Evolutionary conservation across 352 stramenopile species (phyloP).

Genomic region (Pythium phragmiticola): DNA sequence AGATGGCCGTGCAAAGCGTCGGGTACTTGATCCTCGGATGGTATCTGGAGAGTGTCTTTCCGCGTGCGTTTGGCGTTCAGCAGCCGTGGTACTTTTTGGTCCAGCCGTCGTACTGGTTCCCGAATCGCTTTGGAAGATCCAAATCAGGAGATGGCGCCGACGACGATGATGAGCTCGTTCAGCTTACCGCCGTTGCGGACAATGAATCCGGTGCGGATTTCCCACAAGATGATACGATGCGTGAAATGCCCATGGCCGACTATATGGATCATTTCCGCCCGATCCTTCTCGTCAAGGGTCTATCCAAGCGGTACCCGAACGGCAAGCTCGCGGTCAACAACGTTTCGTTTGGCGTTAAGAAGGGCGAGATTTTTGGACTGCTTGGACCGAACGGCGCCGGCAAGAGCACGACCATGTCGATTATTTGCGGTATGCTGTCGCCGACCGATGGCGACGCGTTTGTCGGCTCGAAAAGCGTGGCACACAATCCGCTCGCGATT

Average conservation of each 20-base stretch:
- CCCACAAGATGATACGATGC: conserved; percentile 54
- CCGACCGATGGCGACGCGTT: conserved; percentile 73
- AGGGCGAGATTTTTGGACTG: conserved; percentile 92
- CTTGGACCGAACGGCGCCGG: conserved; percentile 93
- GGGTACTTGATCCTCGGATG: conserved; percentile 90
- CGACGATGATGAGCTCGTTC: conserved; percentile 22
- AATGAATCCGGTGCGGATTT: conserved; percentile 3
- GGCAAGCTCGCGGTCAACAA: conserved; percentile 77
- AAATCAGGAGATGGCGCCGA: not conserved
- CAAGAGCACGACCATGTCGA: conserved; percentile 96
- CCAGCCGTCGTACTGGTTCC: conserved; percentile 81
- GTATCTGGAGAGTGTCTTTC: conserved; percentile 94
- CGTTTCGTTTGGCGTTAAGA: conserved; percentile 87
- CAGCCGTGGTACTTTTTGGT: conserved; percentile 94
- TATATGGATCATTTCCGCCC: conserved; percentile 59
- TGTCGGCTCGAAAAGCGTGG: conserved; percentile 54
- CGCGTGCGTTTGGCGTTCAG: conserved; percentile 88
- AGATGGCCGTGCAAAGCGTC: conserved; percentile 82
- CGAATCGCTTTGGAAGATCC: conserved; percentile 14
- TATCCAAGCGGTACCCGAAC: conserved; percentile 74
- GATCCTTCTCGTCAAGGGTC: conserved; percentile 48
- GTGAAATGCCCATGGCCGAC: conserved; percentile 54
- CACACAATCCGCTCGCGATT: conserved; percentile 42
- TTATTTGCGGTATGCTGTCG: conserved; percentile 91
- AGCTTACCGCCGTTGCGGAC: conserved; percentile 1